Conservation (phyloP, 768 basidiomycete species). For the Rhodocollybia butyracea region DNA sequence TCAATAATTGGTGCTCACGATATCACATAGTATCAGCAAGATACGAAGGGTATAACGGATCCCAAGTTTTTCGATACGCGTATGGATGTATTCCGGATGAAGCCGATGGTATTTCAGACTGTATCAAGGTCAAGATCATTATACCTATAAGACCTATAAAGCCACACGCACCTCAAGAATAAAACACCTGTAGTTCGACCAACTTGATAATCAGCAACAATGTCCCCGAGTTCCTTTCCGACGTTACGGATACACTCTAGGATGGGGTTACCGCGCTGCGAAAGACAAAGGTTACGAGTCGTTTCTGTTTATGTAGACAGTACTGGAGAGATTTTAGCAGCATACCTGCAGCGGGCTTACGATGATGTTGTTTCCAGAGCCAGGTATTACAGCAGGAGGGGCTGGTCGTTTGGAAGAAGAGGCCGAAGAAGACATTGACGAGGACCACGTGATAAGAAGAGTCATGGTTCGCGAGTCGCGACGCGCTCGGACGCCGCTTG, state of each 20-base stretch:
- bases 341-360: conserved; percentile 59
- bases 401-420: conserved; percentile 4
- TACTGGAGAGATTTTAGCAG: neutral
- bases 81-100: conserved; percentile 95
- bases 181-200: conserved; percentile 90
- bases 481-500: too few relatives aligned
- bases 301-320: too few relatives aligned
- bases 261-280: conserved; percentile 84
- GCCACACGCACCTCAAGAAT: conserved; percentile 69
- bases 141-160: neutral
- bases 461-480: too few relatives aligned
- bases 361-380: conserved; percentile 60
- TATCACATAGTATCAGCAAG: conserved; percentile 86
- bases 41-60: conserved; percentile 80
- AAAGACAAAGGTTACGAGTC: too few relatives aligned
- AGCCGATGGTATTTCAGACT: conserved; percentile 94
- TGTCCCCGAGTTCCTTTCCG: conserved; percentile 92
- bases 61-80: conserved; percentile 84
- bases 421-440: neutral
- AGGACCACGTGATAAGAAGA: too few relatives aligned
- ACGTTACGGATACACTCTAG: conserved; percentile 85
- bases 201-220: conserved; percentile 92
- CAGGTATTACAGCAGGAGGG: conserved; percentile 65
- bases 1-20: conserved; percentile 45
- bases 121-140: too few relatives aligned